phyloP scores from a whole-genome alignment of 768 basidiomycete species.

The Leucocoprinus sp. region DNA sequence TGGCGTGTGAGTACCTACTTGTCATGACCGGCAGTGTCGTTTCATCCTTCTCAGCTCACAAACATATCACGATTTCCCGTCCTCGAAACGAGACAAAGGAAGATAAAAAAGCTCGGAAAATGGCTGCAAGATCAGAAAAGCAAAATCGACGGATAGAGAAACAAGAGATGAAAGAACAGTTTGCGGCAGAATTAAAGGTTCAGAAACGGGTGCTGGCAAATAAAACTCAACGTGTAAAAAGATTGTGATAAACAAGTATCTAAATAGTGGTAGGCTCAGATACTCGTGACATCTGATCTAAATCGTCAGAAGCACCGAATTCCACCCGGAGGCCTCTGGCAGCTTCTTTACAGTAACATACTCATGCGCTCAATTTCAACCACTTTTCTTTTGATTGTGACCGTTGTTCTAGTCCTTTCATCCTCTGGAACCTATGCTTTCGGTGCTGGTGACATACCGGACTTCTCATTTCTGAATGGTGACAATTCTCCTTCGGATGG shows the following conservation, averaged over 20 bases:
- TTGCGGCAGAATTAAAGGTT: conserved; percentile 51
- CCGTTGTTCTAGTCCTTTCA: conserved; percentile 32
- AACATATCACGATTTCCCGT: conserved; percentile 39
- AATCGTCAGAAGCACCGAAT: too few relatives aligned
- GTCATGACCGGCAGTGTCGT: not conserved
- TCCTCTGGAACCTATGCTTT: conserved; percentile 41
- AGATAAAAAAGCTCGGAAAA: conserved; percentile 66
- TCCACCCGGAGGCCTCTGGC: too few relatives aligned
- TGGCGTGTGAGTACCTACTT: conserved; percentile 15
- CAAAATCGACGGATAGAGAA: conserved; percentile 61
- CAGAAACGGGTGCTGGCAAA: conserved; percentile 48
- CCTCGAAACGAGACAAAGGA: conserved; percentile 70
- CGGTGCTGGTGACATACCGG: conserved; percentile 64
- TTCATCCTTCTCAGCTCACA: conserved; percentile 11
- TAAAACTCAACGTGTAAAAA: conserved; percentile 36
- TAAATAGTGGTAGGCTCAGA: not conserved
- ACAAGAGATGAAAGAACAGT: conserved; percentile 57
- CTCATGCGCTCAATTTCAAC: conserved; percentile 21
- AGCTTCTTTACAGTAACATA: conserved; percentile 9
- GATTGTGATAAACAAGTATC: conserved; percentile 22
- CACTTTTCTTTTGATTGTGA: conserved; percentile 25
- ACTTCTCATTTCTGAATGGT: conserved; percentile 62
- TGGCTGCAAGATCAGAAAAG: conserved; percentile 57
- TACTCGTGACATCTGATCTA: not conserved
- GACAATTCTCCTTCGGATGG: conserved; percentile 12